Evolutionary conservation across 805 yeast species (phyloP).

Genomic region (Myxozyma sirexii): DNA sequence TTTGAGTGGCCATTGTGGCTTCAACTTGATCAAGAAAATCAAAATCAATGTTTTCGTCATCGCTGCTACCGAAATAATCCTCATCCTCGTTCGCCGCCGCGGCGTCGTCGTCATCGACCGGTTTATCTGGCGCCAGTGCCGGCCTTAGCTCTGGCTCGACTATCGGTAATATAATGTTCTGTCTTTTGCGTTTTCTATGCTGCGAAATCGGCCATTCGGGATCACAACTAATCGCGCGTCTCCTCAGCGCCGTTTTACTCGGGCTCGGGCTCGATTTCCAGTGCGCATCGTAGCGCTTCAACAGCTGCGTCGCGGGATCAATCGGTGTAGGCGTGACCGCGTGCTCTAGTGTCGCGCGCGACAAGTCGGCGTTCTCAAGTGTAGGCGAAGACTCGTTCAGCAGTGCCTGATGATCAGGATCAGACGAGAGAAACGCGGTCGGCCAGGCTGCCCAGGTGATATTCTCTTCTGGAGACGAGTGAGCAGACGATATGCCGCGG

Average conservation of each 20-base stretch:
- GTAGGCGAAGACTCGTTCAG: neutral
- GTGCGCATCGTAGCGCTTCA: slow-evolving; percentile 22
- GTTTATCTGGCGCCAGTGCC: neutral
- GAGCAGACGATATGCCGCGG: neutral
- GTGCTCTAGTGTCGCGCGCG: neutral
- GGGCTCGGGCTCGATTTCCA: neutral
- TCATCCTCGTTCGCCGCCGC: slow-evolving; percentile 1
- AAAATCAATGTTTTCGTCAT: slow-evolving; percentile 4
- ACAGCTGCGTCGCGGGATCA: slow-evolving; percentile 29
- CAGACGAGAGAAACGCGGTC: slow-evolving; percentile 19
- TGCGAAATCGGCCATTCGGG: slow-evolving; percentile 27
- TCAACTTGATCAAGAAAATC: neutral
- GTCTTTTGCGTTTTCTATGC: slow-evolving; percentile 8
- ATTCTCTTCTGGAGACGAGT: slow-evolving; percentile 7
- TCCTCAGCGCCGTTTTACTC: neutral
- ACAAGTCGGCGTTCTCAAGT: neutral
- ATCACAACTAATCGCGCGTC: slow-evolving; percentile 24
- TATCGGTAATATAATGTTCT: neutral
- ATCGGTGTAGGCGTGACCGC: neutral
- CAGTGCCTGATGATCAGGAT: slow-evolving; percentile 1
- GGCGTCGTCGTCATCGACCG: neutral
- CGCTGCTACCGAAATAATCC: slow-evolving; percentile 10
- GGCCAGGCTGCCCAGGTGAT: slow-evolving; percentile 24
- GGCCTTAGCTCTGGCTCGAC: neutral
- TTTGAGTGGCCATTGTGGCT: neutral